Evolutionary conservation across 2,329 filamentous ascomycete species (phyloP), one percentile per base, ranked within the genome.

Genomic region (Fusarium agapanthi): DNA sequence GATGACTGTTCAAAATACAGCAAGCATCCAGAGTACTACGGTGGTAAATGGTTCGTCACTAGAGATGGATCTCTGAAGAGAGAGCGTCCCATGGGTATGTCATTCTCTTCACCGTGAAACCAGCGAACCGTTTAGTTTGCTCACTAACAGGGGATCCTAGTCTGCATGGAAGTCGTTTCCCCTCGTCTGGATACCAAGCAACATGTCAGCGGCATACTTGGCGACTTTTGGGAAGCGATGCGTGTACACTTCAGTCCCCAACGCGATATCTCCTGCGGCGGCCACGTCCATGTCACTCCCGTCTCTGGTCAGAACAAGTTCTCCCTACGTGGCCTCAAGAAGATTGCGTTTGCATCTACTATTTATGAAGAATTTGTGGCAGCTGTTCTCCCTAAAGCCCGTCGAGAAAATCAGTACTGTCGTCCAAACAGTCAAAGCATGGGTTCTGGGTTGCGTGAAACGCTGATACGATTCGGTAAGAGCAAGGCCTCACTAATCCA

Each of bases 201-300:
- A 59, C 75, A 74, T 58, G 67, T 82, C 60, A 76, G 75, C 54
- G 71, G 63, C 58, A 81, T 79, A 73, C 77, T 83, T 65, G 77
- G 79, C 65, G 80, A 82, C 69, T 83, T 83, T 75, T 83, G 82
- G 82, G 80, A 83, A 73, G 81, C 81, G 67, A 82, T 83, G 81
- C 78, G 78, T 56, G 81, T 82, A n/a, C 80, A 83, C 74, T 83
- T 83, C 67, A 79, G 79, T 55, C 80, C 81, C 26, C 79, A 81
- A 65, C 73, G 76, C 37, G 79, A 82, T 61, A 53, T 73, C 30
- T 81, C 79, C 6, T 83, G 82, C 70, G 81, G 82, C 62, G 81
- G 81, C 53, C 82, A 83, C 72, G 80, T 83, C 64, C 82, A 83
- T 74, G 79, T 83, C 69, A 83, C 82, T 28, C 81, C 81, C 35